phyloP scores from a whole-genome alignment of 2,329 filamentous ascomycete species.

The Ilyonectria sp. region DNA sequence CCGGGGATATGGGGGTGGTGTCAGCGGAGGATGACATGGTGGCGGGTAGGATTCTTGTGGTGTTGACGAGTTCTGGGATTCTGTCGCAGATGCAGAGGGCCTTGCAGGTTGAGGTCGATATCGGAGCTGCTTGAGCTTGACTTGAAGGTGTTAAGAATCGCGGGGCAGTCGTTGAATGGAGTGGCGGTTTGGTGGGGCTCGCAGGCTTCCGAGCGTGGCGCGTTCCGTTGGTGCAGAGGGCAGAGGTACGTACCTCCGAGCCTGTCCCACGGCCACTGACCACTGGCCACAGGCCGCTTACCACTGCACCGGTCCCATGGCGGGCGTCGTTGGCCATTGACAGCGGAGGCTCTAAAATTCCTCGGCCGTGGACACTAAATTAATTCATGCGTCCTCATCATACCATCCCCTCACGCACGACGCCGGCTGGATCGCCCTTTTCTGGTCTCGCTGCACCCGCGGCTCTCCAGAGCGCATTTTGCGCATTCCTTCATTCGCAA shows the following conservation, averaged over 20 bases:
- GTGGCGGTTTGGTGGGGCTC: constrained; percentile 37
- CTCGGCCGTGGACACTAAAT: constrained; percentile 41
- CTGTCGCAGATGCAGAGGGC: background rate
- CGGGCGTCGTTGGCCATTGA: constrained; percentile 2
- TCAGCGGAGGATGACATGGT: constrained; percentile 77
- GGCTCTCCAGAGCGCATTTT: constrained; percentile 44
- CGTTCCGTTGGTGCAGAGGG: constrained; percentile 13
- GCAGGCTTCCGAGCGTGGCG: constrained; percentile 37
- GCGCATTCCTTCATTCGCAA: constrained; percentile 43
- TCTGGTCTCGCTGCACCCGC: constrained; percentile 38
- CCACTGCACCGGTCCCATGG: constrained; percentile 7
- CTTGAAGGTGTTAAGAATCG: constrained; percentile 23
- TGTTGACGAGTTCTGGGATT: background rate
- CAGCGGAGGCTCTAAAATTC: constrained; percentile 40
- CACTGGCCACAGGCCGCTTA: background rate
- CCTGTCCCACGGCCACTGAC: background rate
- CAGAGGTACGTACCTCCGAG: constrained; percentile 2
- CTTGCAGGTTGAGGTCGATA: constrained; percentile 13
- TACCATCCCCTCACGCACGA: constrained; percentile 33
- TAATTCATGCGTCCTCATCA: constrained; percentile 47
- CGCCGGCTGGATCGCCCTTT: constrained; percentile 32
- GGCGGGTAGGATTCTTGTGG: background rate
- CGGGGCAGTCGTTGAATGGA: constrained; percentile 28
- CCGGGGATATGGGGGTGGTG: constrained; percentile 71
- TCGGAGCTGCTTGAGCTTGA: constrained; percentile 12